Evolutionary conservation across 495 filamentous ascomycete species (phyloP), one percentile per base, ranked within the genome.

Genomic region (Penicillium lividum): DNA sequence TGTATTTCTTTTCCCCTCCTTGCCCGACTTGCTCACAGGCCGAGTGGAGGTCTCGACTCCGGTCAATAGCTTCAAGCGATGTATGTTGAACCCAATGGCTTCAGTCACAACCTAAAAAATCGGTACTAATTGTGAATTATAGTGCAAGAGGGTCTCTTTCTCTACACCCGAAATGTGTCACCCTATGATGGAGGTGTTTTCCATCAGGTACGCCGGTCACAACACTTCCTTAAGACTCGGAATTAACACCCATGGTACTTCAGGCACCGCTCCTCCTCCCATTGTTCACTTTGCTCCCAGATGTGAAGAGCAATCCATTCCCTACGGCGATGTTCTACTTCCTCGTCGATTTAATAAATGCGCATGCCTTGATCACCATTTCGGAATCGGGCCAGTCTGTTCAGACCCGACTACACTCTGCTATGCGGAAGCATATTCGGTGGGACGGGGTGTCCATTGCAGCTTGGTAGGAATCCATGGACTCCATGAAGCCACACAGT

Each of bases 181-280:
- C 94, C 94, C 0, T 98, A 98, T 73, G 93, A 98, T 73, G 94
- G 94, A 56, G 94, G 94, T 57, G 91, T 98, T 70, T 98, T 91
- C 74, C 92, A 98, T 77, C 94, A 98, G 76, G 88, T 88, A 73
- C 51, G 69, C 47, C 22, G 27, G 44, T 18, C 48, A 11, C 51
- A 22, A 42, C 47, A 34, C 28, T 43, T 51, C 31, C 58, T 33
- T 13, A 30, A 9, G 25, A 51, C 57, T 38, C 36, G n/a, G 18
- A 31, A 34, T 54, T 56, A 63, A 45, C 58, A 48, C 15, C 48
- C 9, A 48, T 52, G 29, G 30, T 13, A 54, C 51, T 34, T 3
- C 56, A 90, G 85, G 94, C 94, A 28, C 94, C 94, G 10, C 81
- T 98, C 30, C 82, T 98, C 10, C 87, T 98, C 43, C 89, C 93